Conservation (phyloP, 768 basidiomycete genomes). For the Cystobasidium onofrii region DNA sequence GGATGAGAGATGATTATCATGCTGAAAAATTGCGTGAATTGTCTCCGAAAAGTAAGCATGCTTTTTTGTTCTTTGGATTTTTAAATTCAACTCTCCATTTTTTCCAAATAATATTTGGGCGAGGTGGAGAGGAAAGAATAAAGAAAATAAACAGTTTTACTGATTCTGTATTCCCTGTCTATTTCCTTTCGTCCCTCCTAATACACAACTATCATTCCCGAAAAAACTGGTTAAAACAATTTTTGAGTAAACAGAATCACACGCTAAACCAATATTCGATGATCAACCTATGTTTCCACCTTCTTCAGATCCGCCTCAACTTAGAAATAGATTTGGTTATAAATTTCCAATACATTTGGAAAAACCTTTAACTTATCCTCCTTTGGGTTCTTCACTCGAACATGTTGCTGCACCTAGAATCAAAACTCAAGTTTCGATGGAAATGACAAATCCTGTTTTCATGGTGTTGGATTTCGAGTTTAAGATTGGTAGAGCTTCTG, state of each 20-base stretch:
- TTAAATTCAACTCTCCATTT: too few relatives aligned
- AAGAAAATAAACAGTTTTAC: too few relatives aligned
- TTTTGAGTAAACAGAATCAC: neutral
- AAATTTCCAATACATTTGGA: neutral
- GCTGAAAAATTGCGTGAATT: too few relatives aligned
- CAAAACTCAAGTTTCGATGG: neutral
- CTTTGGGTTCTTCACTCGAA: neutral
- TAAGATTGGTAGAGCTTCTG: constrained; percentile 3
- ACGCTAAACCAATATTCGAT: neutral
- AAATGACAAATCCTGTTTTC: neutral
- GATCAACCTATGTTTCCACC: neutral
- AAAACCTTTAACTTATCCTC: neutral
- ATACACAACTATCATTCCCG: too few relatives aligned
- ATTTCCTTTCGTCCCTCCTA: too few relatives aligned
- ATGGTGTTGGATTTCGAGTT: neutral
- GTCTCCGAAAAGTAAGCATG: too few relatives aligned
- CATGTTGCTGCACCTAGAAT: neutral
- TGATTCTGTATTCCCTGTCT: too few relatives aligned
- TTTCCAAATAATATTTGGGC: too few relatives aligned
- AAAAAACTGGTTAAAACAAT: too few relatives aligned
- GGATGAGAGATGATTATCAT: neutral
- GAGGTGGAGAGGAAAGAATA: too few relatives aligned
- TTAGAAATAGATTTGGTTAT: neutral
- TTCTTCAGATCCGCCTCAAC: neutral
- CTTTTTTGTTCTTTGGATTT: too few relatives aligned